A percentile compares a stretch with the other conserved stretches of the same genome.
Conservation (phyloP, 2,329 filamentous ascomycete species). For the Ramularia endophylla region DNA sequence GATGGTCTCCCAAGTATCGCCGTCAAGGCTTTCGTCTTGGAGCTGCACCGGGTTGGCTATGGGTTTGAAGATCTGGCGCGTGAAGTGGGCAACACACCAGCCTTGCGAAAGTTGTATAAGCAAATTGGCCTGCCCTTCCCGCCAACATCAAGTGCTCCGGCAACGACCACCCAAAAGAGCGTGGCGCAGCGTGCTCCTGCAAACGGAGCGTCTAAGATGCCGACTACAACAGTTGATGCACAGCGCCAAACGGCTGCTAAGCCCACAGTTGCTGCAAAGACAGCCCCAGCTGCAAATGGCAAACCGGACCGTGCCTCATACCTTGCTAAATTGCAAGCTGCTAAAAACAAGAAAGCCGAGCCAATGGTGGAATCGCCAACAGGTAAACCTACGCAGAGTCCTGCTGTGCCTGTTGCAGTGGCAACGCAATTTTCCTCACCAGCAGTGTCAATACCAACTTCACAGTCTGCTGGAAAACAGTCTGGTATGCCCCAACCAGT, state of each 20-base stretch:
- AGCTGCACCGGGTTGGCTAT: conserved; percentile 54
- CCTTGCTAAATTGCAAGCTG: conserved; percentile 69
- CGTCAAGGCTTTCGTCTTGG: conserved; percentile 24
- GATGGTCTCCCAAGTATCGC: conserved; percentile 18
- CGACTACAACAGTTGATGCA: conserved; percentile 1
- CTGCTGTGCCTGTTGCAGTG: neutral
- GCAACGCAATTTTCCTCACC: conserved; percentile 1
- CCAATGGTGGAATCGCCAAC: conserved; percentile 5
- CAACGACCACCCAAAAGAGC: neutral
- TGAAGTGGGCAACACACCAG: conserved; percentile 61
- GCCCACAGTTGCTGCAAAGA: conserved; percentile 24
- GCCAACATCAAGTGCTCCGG: conserved; percentile 2
- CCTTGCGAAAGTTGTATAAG: conserved; percentile 61
- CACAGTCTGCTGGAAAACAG: neutral
- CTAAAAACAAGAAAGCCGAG: conserved; percentile 55
- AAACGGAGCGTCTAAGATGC: no score
- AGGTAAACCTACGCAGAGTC: conserved; percentile 1
- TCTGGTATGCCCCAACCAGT: no score
- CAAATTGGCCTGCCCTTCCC: conserved; percentile 50
- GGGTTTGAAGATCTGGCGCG: conserved; percentile 66
- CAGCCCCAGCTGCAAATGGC: conserved; percentile 4
- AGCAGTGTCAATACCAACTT: neutral
- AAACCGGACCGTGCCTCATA: conserved; percentile 61
- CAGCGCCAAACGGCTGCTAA: conserved; percentile 9
- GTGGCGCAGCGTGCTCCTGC: neutral